phyloP scores from a whole-genome alignment of 768 basidiomycete species.

The Neoboletus subvelutipes region DNA sequence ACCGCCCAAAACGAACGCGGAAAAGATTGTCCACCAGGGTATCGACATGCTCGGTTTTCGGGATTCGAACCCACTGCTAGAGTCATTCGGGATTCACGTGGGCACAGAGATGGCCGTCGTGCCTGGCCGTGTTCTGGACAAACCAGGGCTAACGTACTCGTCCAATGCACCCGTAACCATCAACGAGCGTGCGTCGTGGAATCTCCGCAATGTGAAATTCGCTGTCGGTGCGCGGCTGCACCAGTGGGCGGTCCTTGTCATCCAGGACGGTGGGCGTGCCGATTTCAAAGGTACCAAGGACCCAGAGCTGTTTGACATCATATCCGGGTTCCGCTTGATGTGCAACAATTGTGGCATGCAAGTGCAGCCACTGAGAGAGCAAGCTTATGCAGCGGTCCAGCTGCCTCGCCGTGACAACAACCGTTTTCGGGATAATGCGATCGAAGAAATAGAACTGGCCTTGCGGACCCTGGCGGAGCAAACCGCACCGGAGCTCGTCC shows the following conservation, averaged over 20 bases:
- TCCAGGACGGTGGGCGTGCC: conserved; percentile 51
- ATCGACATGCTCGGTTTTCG: conserved; percentile 43
- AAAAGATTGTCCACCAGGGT: conserved; percentile 42
- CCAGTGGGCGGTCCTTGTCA: conserved; percentile 68
- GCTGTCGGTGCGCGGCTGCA: conserved; percentile 51
- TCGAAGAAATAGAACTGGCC: conserved; percentile 26
- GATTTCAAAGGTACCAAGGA: conserved; percentile 57
- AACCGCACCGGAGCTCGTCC: conserved; percentile 26
- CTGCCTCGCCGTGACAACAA: conserved; percentile 51
- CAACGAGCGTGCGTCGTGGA: conserved; percentile 49
- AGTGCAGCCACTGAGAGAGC: conserved; percentile 32
- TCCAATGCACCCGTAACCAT: conserved; percentile 25
- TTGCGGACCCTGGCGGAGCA: neutral
- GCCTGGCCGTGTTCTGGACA: conserved; percentile 49
- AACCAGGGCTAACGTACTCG: conserved; percentile 44
- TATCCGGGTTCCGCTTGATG: conserved; percentile 56
- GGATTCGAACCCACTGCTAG: conserved; percentile 31
- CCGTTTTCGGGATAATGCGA: conserved; percentile 50
- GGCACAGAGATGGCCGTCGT: conserved; percentile 51
- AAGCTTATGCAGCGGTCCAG: conserved; percentile 34
- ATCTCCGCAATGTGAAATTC: conserved; percentile 56
- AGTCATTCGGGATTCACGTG: conserved; percentile 45
- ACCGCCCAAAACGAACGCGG: conserved; percentile 45
- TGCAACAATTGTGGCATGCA: conserved; percentile 66
- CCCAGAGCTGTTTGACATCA: conserved; percentile 41